Percentiles rank a stretch among this genome's conserved stretches.
Conservation (phyloP, 805 yeast genomes). For the Kodamaea kaohsiungensis region DNA sequence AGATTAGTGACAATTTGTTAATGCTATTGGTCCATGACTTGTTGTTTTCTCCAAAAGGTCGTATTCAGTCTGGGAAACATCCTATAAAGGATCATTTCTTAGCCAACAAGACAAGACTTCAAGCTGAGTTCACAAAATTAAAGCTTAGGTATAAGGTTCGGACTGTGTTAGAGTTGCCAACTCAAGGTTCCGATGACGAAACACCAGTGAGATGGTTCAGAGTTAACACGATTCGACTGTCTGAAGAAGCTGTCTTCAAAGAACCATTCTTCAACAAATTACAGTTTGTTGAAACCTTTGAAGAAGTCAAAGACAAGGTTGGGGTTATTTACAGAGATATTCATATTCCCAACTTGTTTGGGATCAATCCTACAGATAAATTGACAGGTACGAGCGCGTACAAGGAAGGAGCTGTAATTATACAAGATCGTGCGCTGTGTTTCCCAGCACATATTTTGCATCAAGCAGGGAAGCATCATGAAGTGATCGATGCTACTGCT, state of each 20-base stretch:
- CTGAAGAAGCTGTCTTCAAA: constrained; percentile 39
- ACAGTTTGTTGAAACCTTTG: constrained; percentile 46
- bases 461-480: constrained; percentile 53
- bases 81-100: constrained; percentile 81
- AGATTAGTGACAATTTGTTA: constrained; percentile 54
- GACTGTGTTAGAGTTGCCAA: constrained; percentile 48
- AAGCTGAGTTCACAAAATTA: constrained; percentile 77
- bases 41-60: constrained; percentile 68
- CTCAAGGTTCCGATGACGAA: constrained; percentile 51
- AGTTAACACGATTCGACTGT: constrained; percentile 61
- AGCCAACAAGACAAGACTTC: constrained; percentile 74
- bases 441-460: constrained; percentile 86
- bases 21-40: constrained; percentile 79
- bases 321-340: constrained; percentile 74
- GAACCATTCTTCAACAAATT: constrained; percentile 42
- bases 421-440: constrained; percentile 96
- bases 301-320: constrained; percentile 37
- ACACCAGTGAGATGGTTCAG: constrained; percentile 84
- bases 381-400: constrained; percentile 71
- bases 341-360: constrained; percentile 74
- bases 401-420: constrained; percentile 73
- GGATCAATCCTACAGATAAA: constrained; percentile 75
- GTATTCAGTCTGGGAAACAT: constrained; percentile 88
- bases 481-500: constrained; percentile 89
- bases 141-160: constrained; percentile 71